Evolutionary conservation across 305 asterid species (phyloP), one percentile per base, ranked within the genome.

Genomic region (Solanum hybrid): DNA sequence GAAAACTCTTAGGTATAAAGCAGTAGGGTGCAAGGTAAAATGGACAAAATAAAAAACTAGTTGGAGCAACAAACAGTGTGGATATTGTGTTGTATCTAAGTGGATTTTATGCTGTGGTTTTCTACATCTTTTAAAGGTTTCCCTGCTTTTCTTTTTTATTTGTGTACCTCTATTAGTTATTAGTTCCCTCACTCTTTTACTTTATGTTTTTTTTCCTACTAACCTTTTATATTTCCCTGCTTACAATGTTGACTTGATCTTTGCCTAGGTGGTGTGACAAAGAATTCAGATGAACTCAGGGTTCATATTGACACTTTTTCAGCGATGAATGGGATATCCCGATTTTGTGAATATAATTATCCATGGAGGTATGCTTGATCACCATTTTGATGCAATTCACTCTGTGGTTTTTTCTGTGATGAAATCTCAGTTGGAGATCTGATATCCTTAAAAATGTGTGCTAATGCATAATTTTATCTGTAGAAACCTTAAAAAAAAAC

Each of bases 311-410:
- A 97, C 94, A 94, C 98, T 75, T 96, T 93, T 88, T 94, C 99
- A 79, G 98, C 99, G 71, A 96, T 96, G 95, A 97, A 95, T 91
- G 99, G 99, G 77, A 93, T 97, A 89, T 96, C 99, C 26, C 98
- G 99, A 87, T 97, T 97, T 92, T 95, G 97, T 88, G 99, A 97
- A 92, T 92, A 91, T 91, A 91, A 88, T 75, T 91, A 91, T 73
- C 95, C 96, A 35, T 97, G 99, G 99, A 89, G 98, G 99, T 96
- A 95, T 85, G 78, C 72, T 12, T 85, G 38, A 32, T 85, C 88
- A 42, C 86, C 71, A 32, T 85, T 60, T 56, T 56, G 88, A 56
- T 56, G 75, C 88, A 22, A 56, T 56, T 32, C 88, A 56, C 46
- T 22, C 31, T 11, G 46, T 32, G 32, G 32, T 56, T 46, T 85